Percentiles rank a stretch among this genome's conserved stretches.
These are phyloP conservation scores for Zymoseptoria crescenta DNA, from an alignment of 2,329 filamentous ascomycete genomes.

Conservation along the genomic window DNA sequence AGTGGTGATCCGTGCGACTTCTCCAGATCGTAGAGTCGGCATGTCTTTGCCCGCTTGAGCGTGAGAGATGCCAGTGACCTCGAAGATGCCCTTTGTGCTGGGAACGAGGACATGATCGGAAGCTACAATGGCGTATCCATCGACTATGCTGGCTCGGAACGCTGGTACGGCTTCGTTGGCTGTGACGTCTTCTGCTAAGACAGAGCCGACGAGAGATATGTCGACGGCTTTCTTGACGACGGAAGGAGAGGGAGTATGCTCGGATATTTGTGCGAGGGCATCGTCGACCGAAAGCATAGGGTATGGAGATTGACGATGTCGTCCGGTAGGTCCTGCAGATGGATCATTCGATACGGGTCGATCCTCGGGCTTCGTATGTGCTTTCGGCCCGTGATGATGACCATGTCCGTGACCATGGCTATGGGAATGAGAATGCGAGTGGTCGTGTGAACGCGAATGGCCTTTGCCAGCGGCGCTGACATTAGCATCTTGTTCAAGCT, in stretches of 20 bases:
- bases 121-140: constrained; percentile 83
- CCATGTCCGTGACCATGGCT: constrained; percentile 39
- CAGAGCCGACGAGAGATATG: constrained; percentile 60
- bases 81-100: constrained; percentile 69
- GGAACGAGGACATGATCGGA: constrained; percentile 34
- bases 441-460: constrained; percentile 22
- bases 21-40: constrained; percentile 57
- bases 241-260: constrained; percentile 60
- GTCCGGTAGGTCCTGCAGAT: constrained; percentile 52
- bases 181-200: constrained; percentile 74
- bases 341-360: constrained; percentile 53
- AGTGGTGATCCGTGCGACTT: constrained; percentile 86
- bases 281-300: constrained; percentile 83
- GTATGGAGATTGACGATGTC: constrained; percentile 81
- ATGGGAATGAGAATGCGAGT: constrained; percentile 34
- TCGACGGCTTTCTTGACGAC: constrained; percentile 54
- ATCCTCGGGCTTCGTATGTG: constrained; percentile 62
- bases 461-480: constrained; percentile 18
- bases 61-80: constrained; percentile 79
- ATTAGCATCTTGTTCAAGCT: constrained; percentile 76
- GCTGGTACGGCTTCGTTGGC: constrained; percentile 81
- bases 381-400: constrained; percentile 54
- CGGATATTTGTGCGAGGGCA: constrained; percentile 63
- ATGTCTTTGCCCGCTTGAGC: constrained; percentile 62
- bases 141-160: constrained; percentile 91